These are phyloP conservation scores for Epichloe gansuensis DNA, from an alignment of 2,329 filamentous ascomycete genomes.

Conservation along the genomic window DNA sequence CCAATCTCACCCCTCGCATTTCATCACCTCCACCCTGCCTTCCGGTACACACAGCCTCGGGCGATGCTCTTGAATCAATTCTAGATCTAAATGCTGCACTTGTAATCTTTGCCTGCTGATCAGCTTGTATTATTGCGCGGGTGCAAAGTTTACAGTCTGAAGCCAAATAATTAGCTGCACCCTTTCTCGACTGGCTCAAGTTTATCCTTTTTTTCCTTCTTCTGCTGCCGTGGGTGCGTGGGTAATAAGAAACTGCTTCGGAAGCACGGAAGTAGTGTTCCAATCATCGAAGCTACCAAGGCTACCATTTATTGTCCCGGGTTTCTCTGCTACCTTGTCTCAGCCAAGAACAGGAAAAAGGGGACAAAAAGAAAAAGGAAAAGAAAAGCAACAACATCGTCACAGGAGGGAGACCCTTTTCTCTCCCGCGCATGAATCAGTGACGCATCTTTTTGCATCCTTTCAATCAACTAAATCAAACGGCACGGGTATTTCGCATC, in stretches of 20 bases:
- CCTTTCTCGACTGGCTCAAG: neutral
- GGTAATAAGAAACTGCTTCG: neutral
- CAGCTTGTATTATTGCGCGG: neutral
- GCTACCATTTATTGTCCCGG: neutral
- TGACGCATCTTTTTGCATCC: neutral
- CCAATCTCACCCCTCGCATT: neutral
- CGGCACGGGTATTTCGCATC: too few relatives aligned
- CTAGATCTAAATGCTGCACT: neutral
- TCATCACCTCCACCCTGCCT: neutral
- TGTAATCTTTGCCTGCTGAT: neutral
- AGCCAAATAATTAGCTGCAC: neutral
- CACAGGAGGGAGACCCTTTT: neutral
- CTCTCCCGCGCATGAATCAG: neutral
- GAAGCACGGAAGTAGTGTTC: neutral
- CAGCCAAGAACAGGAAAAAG: neutral
- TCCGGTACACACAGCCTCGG: neutral
- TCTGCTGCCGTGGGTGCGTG: neutral
- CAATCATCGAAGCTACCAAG: neutral
- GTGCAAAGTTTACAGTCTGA: neutral
- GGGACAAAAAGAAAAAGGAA: neutral
- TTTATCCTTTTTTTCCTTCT: constrained; percentile 4
- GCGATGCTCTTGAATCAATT: neutral
- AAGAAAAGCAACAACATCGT: neutral
- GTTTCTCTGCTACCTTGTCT: neutral
- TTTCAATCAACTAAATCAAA: neutral